Percentiles rank a stretch among this genome's conserved stretches.
Conservation (phyloP, 1,284 basidiomycete genomes). For the Schizophyllum commune region DNA sequence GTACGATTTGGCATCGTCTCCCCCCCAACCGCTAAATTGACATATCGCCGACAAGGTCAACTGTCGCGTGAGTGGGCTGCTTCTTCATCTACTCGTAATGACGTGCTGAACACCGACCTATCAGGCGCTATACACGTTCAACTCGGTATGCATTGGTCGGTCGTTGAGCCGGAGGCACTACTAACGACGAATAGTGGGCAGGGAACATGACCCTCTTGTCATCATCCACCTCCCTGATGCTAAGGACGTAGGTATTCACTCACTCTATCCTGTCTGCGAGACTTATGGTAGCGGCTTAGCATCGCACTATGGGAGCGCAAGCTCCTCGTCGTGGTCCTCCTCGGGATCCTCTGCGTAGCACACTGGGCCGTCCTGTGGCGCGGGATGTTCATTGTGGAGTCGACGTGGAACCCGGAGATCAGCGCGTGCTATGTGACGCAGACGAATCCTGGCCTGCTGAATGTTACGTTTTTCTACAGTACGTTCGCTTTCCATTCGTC, state of each 20-base stretch:
- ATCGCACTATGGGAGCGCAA: slow-evolving; percentile 65
- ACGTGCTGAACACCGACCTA: slow-evolving; percentile 5
- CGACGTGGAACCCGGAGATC: slow-evolving; percentile 36
- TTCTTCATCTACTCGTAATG: neutral
- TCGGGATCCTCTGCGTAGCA: slow-evolving; percentile 46
- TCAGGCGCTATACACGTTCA: slow-evolving; percentile 59
- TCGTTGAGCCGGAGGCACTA: neutral
- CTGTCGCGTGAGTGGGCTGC: slow-evolving; percentile 38
- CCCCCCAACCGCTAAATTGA: neutral
- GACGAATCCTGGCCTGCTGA: slow-evolving; percentile 48
- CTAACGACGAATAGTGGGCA: slow-evolving; percentile 34
- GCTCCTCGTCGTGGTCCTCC: slow-evolving; percentile 36
- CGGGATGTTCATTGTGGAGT: slow-evolving; percentile 58
- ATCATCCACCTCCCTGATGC: slow-evolving; percentile 62
- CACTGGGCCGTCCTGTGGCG: slow-evolving; percentile 64
- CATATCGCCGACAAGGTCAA: slow-evolving; percentile 38
- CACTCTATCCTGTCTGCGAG: neutral
- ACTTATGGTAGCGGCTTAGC: slow-evolving; percentile 24
- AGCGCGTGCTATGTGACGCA: slow-evolving; percentile 41
- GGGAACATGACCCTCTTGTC: slow-evolving; percentile 59
- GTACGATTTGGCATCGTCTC: slow-evolving; percentile 22
- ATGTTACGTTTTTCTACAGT: slow-evolving; percentile 64
- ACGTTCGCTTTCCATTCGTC: slow-evolving; percentile 17
- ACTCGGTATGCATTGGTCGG: slow-evolving; percentile 37
- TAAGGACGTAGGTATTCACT: slow-evolving; percentile 46